These are phyloP conservation scores for Henningerozyma blattae DNA, from an alignment of 805 yeast genomes.

Conservation along the genomic window DNA sequence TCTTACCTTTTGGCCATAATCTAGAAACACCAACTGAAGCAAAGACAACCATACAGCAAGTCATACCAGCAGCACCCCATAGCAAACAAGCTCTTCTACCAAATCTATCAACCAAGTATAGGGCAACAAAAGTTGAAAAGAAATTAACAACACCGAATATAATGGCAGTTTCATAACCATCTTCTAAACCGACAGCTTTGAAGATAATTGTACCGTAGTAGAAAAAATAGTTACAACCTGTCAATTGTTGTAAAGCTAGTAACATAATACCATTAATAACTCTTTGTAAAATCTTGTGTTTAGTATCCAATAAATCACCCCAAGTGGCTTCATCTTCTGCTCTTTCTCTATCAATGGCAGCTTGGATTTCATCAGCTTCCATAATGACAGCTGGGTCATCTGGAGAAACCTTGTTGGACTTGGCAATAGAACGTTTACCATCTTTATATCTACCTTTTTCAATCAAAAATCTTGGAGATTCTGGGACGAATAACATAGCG, in stretches of 20 bases:
- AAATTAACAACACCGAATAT: conserved; percentile 52
- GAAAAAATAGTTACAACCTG: conserved; percentile 60
- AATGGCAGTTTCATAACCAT: conserved; percentile 49
- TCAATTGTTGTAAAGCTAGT: conserved; percentile 59
- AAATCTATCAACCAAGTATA: conserved; percentile 41
- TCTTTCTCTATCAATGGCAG: conserved; percentile 47
- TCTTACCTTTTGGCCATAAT: conserved; percentile 28
- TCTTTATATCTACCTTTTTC: conserved; percentile 46
- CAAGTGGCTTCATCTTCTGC: conserved; percentile 57
- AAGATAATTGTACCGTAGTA: conserved; percentile 56
- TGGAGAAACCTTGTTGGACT: conserved; percentile 39
- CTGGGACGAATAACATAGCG: conserved; percentile 48
- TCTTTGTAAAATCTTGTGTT: conserved; percentile 44
- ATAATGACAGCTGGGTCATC: conserved; percentile 43
- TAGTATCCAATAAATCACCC: conserved; percentile 54
- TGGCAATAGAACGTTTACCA: conserved; percentile 50
- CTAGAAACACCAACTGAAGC: conserved; percentile 51
- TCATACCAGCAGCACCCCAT: conserved; percentile 40
- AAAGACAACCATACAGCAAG: conserved; percentile 35
- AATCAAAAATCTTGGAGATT: conserved; percentile 61
- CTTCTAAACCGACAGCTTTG: conserved; percentile 47
- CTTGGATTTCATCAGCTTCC: conserved; percentile 47
- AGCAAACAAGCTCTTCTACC: conserved; percentile 43
- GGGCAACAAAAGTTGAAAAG: conserved; percentile 41
- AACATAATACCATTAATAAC: conserved; percentile 43